Evolutionary conservation across 2,329 filamentous ascomycete genomes (phyloP), one percentile per base, ranked within the genome.

Genomic region (Aspergillus spinulosporus): DNA sequence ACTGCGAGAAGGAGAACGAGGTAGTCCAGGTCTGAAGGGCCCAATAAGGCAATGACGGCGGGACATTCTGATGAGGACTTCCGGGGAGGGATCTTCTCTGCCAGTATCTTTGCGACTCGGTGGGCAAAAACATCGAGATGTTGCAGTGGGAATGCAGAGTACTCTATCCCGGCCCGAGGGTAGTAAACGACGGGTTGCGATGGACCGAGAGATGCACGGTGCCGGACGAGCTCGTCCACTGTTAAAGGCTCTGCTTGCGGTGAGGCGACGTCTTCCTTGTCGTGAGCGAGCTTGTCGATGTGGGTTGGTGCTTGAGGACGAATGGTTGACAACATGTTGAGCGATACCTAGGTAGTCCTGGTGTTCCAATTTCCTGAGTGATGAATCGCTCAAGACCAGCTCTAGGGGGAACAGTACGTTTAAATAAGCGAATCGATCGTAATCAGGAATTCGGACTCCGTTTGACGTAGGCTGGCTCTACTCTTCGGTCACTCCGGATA

Each of bases 1-100:
- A 86, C 63, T 0, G 81, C 83, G 44, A 85, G 74, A 42, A 81
- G 71, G 3, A 81, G 79, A 36, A 84, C 71, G 37, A 84, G 73
- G 57, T 83, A 83, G 52, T 83, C 79, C 7, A 86, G 71, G 59
- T 80, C 79, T 1, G 82, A 84, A 0, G 76, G 74, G 0, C 80
- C 82, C 2, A 85, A 69, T 8, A 85, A 64, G 1, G 77, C 80
- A 26, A 84, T 73, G 0, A 80, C 76, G 2, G 58, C 62, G 28
- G 69, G 66, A 15, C 67, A 62, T 21, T 69, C 64, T 28, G 46
- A 64, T 57, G 60, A 73, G 40, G 52, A 66, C 21, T 14, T 56
- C 51, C 57, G 70, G 57, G 57, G 66, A 42, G 56, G 57, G 54
- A 62, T 59, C 52, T 42, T 63, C 60, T 59, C 39, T 63, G 56